Evolutionary conservation across 345 rosid species (phyloP), one percentile per base, ranked within the genome.

Genomic region (Hibiscus trionum): DNA sequence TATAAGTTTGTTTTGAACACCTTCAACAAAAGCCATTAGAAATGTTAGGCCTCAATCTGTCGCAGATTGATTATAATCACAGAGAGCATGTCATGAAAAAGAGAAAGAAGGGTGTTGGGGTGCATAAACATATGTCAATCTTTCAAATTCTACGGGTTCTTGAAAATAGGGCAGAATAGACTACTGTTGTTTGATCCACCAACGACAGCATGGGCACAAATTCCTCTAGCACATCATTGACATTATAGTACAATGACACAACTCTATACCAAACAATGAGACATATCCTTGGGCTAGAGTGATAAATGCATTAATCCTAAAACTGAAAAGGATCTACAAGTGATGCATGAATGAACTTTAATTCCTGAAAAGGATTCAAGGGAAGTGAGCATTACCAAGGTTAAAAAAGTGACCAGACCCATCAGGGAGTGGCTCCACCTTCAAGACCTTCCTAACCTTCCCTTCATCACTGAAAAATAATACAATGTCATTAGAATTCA

Each of bases 361-460:
- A 21, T 42, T 53, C n/a, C 11, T n/a, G 35, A 26, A 58, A 75
- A 49, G 55, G 73, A 61, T 72, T 62, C 31, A 73, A 53, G 69
- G 61, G 76, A 70, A 74, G 80, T 73, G 87, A 72, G 42, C 5
- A 76, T 82, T 90, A 95, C 99, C 81, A 73, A 95, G 88, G 82
- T 90, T 91, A 82, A 91, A 94, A 83, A 94, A 89, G 82, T 88
- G 95, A 63, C 97, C 99, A 10, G 96, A 86, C 67, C 97, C 96
- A 86, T 95, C 97, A 62, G 96, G 97, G 17, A 95, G 87, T 10
- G 97, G 99, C 81, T 90, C 99, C 42, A 95, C 92, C 82, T 86
- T 90, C 88, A 93, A 84, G 5, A 90, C 81, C 88, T 94, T 94
- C 82, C 92, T 88, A 75, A 94, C 84, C 81, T 90, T 87, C 68